Evolutionary conservation across 306 rosid species (phyloP), one percentile per base, ranked within the genome.

Genomic region (Fragaria ananassa): DNA sequence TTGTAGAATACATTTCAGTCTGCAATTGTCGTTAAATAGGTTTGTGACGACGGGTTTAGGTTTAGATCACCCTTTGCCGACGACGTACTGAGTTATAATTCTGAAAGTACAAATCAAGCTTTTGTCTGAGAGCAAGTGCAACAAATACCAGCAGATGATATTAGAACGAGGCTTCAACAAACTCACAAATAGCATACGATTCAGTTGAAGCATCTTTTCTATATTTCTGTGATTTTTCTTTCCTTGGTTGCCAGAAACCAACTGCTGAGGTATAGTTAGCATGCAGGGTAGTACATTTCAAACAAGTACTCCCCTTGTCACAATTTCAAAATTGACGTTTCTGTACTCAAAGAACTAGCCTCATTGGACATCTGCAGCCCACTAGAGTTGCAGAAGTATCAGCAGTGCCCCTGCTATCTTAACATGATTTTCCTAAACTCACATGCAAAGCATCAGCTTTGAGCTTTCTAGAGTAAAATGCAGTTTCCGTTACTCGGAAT

Each of bases 271-370:
- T 61, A 25, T 60, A 37, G 42, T 41, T 21, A 2, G 70, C 2
- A 31, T 65, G 17, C 27, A 1, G 4, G 12, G 60, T 15, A 70
- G 14, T 47, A 49, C 62, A 31, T 51, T 50, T 50, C 18, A 61
- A 4, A 25, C 12, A 53, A 31, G 21, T 10, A 19, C 11, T 53
- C 50, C 46, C 19, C 35, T 71, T 10, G 8, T 17, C 63, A 71
- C 31, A 71, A 71, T 34, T 71, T 71, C 75, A 34, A 51, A 51
- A 34, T 54, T 19, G 44, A 72, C 37, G 49, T 54, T 41, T 25
- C 3, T 45, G 44, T 35, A 35, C 2, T 6, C 21, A 68, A 45
- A 12, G 9, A 45, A 68, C 21, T 44, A 68, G 39, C 56, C 54
- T 23, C 31, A 25, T 31, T 34, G 29, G 51, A 42, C 9, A 44